Conservation (phyloP, 2,329 filamentous ascomycete species). For the Talaromyces funiculosus region DNA sequence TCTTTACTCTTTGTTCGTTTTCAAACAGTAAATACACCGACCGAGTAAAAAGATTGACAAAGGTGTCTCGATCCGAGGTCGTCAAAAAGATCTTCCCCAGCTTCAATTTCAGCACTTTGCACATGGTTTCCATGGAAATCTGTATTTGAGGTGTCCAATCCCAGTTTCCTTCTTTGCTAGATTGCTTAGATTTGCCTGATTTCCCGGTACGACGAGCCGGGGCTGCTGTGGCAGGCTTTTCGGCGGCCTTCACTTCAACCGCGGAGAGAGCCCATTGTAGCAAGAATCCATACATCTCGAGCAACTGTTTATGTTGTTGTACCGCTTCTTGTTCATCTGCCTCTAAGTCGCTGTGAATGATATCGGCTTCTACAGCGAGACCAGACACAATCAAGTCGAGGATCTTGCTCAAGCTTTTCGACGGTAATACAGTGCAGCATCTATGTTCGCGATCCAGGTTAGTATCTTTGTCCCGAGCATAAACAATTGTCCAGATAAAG, state of each 20-base stretch:
- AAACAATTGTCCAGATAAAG: slow-evolving; percentile 26
- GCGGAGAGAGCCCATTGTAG: slow-evolving; percentile 92
- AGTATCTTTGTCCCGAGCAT: slow-evolving; percentile 48
- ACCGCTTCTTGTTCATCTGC: slow-evolving; percentile 85
- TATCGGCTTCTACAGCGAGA: slow-evolving; percentile 76
- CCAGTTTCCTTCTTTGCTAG: slow-evolving; percentile 71
- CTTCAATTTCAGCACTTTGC: slow-evolving; percentile 90
- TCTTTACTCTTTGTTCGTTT: slow-evolving; percentile 88
- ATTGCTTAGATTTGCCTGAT: slow-evolving; percentile 63
- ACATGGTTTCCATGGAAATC: slow-evolving; percentile 85
- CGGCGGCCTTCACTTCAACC: slow-evolving; percentile 88
- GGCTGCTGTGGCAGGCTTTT: slow-evolving; percentile 71
- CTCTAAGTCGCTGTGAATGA: slow-evolving; percentile 79
- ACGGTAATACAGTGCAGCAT: slow-evolving; percentile 72
- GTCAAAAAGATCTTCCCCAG: slow-evolving; percentile 90
- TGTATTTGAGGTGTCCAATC: slow-evolving; percentile 86
- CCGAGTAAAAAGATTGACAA: slow-evolving; percentile 83
- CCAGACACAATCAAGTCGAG: slow-evolving; percentile 86
- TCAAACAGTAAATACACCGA: slow-evolving; percentile 92
- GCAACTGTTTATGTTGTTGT: slow-evolving; percentile 78
- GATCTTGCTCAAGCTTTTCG: slow-evolving; percentile 81
- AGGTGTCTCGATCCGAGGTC: slow-evolving; percentile 92
- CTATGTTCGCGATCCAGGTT: slow-evolving; percentile 61
- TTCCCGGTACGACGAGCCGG: slow-evolving; percentile 68
- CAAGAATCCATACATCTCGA: slow-evolving; percentile 91